Conservation (phyloP, 2,329 filamentous ascomycete species). For the Calonectria honghensis region DNA sequence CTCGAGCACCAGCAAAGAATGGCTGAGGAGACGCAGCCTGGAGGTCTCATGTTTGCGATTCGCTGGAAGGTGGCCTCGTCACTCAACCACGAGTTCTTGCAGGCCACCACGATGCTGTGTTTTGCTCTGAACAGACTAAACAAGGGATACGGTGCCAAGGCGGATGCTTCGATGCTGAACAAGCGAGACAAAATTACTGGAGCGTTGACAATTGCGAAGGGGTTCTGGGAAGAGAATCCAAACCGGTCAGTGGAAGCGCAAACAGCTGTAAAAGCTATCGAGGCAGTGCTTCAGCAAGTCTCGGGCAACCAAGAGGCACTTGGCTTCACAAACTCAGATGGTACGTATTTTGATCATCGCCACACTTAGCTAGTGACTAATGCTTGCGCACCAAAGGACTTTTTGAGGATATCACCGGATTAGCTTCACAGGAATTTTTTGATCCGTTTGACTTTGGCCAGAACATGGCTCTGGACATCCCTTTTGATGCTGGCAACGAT, state of each 20-base stretch:
- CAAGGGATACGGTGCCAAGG: background rate
- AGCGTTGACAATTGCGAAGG: slow-evolving; percentile 6
- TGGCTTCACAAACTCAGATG: background rate
- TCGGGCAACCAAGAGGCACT: too few relatives aligned
- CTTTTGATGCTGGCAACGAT: slow-evolving; percentile 33
- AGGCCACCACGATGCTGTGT: slow-evolving; percentile 48
- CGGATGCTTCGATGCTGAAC: background rate
- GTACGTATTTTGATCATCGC: background rate
- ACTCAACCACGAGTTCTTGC: slow-evolving; percentile 46
- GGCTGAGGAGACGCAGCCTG: slow-evolving; percentile 43
- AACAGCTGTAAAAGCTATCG: slow-evolving; percentile 29
- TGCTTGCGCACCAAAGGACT: background rate
- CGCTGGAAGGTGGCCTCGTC: slow-evolving; percentile 46
- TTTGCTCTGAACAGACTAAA: slow-evolving; percentile 39
- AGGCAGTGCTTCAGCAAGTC: slow-evolving; percentile 3
- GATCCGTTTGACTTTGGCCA: slow-evolving; percentile 41
- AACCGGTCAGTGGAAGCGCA: slow-evolving; percentile 30
- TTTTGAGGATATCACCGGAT: slow-evolving; percentile 1
- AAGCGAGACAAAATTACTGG: slow-evolving; percentile 1
- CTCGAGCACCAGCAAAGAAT: slow-evolving; percentile 45
- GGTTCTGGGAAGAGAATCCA: slow-evolving; percentile 19
- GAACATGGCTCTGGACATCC: slow-evolving; percentile 41
- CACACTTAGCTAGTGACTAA: background rate
- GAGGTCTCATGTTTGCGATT: slow-evolving; percentile 47
- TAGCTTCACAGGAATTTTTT: slow-evolving; percentile 1